Conservation (phyloP, 331 rosid species). For the Quercus lobata region DNA sequence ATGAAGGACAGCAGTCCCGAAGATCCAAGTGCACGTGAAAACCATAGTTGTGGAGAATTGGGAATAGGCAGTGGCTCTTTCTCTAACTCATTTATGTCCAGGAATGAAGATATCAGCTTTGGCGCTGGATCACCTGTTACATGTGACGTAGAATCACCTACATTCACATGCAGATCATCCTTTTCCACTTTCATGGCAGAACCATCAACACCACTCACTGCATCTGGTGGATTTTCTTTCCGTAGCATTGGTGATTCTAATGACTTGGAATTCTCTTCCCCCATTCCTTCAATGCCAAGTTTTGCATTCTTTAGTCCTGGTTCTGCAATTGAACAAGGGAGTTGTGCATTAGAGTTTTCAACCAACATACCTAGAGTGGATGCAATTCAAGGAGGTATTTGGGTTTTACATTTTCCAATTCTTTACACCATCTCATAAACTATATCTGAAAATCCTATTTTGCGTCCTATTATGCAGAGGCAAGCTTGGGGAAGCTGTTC, state of each 20-base stretch:
- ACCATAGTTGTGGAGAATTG: slow-evolving; percentile 32
- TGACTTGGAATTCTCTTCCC: slow-evolving; percentile 46
- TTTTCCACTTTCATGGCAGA: slow-evolving; percentile 67
- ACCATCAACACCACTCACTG: slow-evolving; percentile 53
- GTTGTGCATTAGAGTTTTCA: slow-evolving; percentile 48
- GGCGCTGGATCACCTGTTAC: slow-evolving; percentile 44
- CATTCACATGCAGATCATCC: slow-evolving; percentile 82
- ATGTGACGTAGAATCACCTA: slow-evolving; percentile 59
- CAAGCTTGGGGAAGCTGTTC: slow-evolving; percentile 41
- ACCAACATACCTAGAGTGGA: slow-evolving; percentile 34
- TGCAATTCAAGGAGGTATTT: slow-evolving; percentile 46
- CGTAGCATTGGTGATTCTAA: slow-evolving; percentile 38
- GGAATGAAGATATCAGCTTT: slow-evolving; percentile 77
- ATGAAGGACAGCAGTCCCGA: slow-evolving; percentile 40
- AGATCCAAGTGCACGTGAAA: slow-evolving; percentile 32
- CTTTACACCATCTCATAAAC: not conserved
- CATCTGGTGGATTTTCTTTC: slow-evolving; percentile 72
- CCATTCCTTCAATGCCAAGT: slow-evolving; percentile 77
- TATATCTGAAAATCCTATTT: slow-evolving; percentile 10
- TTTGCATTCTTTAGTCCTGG: slow-evolving; percentile 80
- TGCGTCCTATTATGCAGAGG: slow-evolving; percentile 26
- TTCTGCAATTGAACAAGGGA: slow-evolving; percentile 48
- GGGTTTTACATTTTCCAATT: not conserved
- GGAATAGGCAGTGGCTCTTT: slow-evolving; percentile 48
- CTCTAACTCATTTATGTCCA: slow-evolving; percentile 58